Evolutionary conservation across 2,329 filamentous ascomycete genomes (phyloP), one percentile per base, ranked within the genome.

Genomic region (Scedosporium apiospermum): DNA sequence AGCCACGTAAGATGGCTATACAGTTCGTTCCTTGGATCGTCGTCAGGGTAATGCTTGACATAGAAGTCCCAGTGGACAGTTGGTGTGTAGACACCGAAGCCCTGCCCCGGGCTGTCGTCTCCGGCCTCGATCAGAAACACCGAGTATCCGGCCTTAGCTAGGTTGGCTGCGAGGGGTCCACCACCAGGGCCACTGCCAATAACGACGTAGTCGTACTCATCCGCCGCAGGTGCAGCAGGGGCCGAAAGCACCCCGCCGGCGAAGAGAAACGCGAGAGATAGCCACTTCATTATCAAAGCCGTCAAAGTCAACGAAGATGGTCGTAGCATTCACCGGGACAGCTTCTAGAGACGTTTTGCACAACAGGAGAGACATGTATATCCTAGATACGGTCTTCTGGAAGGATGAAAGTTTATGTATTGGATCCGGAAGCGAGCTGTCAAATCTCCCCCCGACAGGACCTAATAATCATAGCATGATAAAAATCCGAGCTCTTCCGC

Each of bases 81-180:
- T 6, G 68, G 64, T 55, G 69, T 68, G 10, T 71, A 67, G 59
- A 71, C 70, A 3, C 69, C 69, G 0, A 70, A 69, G 16, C 67
- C 61, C 16, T 70, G 64, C 18, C 69, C 64, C 10, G 71, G 42
- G 46, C 71, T 69, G 66, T 86, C 82, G 55, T 82, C 80, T 57
- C 83, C 83, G 18, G 82, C 83, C 65, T 86, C 83, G 27, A 86
- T 77, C 2, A 86, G 74, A n/a, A 86, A 76, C 4, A 82, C 81
- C 64, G 77, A 81, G 71, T 82, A 77, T 53, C 83, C 83, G 9
- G 80, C 81, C 21, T 79, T 74, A 14, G 83, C 83, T 49, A 86
- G 78, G 57, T 82, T 77, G 55, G 80, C 78, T 5, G 83, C 81
- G 3, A 85, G 70, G 3, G 82, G 82, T 30, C 77, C 81, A 57